Evolutionary conservation across 2,329 filamentous ascomycete genomes (phyloP), one percentile per base, ranked within the genome.

Genomic region (Beauveria rudraprayagi): DNA sequence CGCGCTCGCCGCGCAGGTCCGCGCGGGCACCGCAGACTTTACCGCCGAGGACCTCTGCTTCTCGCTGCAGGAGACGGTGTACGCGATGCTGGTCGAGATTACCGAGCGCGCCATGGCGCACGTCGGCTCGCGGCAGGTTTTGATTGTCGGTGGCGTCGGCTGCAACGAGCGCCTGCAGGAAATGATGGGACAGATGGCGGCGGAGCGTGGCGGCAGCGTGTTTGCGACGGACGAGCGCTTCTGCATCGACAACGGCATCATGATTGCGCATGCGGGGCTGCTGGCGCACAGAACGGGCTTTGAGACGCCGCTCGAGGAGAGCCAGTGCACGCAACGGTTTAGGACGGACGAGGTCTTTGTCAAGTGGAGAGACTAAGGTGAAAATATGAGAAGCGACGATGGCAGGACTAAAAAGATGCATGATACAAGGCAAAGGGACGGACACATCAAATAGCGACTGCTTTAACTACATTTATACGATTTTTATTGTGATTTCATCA

Each of bases 161-260:
- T 96, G 91, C 73, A 99, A 99, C 72, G 88, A 96, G 77, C 83
- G 94, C 4, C 73, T 99, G 66, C 94, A 99, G 78, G 86, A 96
- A 69, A 99, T 99, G 94, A 99, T 99, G 94, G 92, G 91, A 17
- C 80, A 89, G 52, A 99, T 99, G 94, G 93, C 92, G 17, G 80
- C 80, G 50, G 92, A 96, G 73, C 80, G 94, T 43, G 91, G 92
- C 58, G 94, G 94, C 4, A 92, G 86, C 69, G 91, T 97, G 3
- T 97, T 90, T 76, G 92, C 94, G 26, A 97, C 93, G 0, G 94
- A 99, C 72, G 94, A 99, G 79, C 82, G 94, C 51, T 99, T 96
- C 73, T 99, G 94, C 73, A 99, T 99, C 68, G 94, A 99, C 75
- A 99, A 99, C 69, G 94, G 94, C 54, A 97, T 99, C 71, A 99